phyloP scores from a whole-genome alignment of 2,329 filamentous ascomycete genomes.

The Aspergillus calidoustus region DNA sequence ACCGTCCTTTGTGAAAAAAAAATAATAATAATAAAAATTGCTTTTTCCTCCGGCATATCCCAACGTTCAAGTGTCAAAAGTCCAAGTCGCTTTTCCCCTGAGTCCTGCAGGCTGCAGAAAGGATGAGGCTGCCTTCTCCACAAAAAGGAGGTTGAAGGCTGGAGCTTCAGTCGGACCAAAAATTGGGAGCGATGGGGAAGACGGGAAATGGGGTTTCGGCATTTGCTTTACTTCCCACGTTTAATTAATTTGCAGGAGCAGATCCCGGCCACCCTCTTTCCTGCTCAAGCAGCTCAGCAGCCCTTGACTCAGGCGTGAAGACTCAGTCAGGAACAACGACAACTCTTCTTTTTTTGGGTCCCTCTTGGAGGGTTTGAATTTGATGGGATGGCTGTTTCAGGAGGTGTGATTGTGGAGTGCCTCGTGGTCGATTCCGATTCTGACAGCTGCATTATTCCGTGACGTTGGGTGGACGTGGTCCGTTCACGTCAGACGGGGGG shows the following conservation, averaged over 20 bases:
- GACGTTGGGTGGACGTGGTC: not conserved
- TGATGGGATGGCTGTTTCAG: not conserved
- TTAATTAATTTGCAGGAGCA: constrained; percentile 4
- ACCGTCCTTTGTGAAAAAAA: not conserved
- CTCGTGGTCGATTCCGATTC: not conserved
- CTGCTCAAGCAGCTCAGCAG: not conserved
- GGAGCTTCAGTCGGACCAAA: not conserved
- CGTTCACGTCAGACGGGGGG: not conserved
- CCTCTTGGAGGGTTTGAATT: not conserved
- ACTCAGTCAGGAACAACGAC: not conserved
- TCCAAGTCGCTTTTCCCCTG: not conserved
- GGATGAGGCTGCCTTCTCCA: not conserved
- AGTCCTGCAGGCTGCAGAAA: not conserved
- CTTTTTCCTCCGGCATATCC: not conserved
- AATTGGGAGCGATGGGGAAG: not conserved
- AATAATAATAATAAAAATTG: not conserved
- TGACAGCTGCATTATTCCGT: not conserved
- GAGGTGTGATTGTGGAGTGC: not conserved
- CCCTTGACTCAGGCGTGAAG: constrained; percentile 1
- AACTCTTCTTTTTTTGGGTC: not conserved
- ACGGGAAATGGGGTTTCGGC: not conserved
- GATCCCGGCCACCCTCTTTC: constrained; percentile 1
- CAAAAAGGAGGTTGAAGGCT: not conserved
- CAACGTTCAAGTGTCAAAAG: not conserved
- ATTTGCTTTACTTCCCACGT: not conserved